Evolutionary conservation across 306 rosid species (phyloP), one percentile per base, ranked within the genome.

Genomic region (Vicia faba): DNA sequence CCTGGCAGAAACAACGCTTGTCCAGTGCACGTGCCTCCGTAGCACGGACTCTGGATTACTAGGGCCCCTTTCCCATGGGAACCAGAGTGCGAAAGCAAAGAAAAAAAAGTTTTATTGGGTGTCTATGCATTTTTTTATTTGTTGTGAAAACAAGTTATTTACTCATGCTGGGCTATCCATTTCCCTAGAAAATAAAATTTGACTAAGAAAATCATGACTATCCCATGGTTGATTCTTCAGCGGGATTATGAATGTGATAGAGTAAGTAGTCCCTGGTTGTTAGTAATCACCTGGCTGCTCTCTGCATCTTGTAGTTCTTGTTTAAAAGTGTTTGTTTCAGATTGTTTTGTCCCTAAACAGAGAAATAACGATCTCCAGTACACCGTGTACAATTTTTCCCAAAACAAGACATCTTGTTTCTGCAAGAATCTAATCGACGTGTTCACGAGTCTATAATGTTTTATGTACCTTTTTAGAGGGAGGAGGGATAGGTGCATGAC

Each of bases 241-340:
- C 44, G 38, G 58, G 59, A 68, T 36, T 46, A 35, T 45, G 35
- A 15, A 61, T 51, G 48, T 53, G n/a, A 53, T 51, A 39, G 45
- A 26, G 53, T 54, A 38, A 26, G n/a, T 45, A 18, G 23, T 40
- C 11, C 50, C 57, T 15, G 23, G 23, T 71, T 16, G 66, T 61
- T 49, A 11, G 53, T 60, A 19, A 13, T 49, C 29, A 40, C 16
- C 14, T 71, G 41, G 31, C 15, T 1, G 15, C 7, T 4, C 49
- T 50, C 43, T 41, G 36, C 43, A 39, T 78, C 29, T 40, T 1
- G 14, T 12, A 48, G 49, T 36, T 65, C 68, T 71, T 40, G 36
- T 70, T 16, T 41, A 2, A 23, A 16, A 3, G 28, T 11, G 14
- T 20, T 20, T 10, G n/a, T 53, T 53, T 23, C 33, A 51, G n/a